These are phyloP conservation scores for Saposhnikovia divaricata DNA, from an alignment of 129 eudicot genomes.

Conservation along the genomic window DNA sequence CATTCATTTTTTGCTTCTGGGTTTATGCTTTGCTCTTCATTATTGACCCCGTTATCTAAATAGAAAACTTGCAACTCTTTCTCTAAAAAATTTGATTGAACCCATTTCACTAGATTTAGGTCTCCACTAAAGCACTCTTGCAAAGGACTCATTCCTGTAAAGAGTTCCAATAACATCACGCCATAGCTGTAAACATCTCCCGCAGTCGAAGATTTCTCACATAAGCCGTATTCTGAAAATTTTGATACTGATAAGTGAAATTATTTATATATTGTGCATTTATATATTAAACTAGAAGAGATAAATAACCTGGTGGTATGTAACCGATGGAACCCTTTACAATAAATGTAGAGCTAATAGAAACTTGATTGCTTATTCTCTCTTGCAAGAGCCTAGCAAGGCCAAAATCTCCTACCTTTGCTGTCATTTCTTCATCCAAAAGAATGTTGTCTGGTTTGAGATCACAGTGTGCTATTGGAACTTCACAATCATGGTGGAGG, in stretches of 20 bases:
- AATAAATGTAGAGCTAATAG: conserved; percentile 14
- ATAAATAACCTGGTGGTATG: conserved; percentile 26
- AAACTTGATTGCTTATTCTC: not conserved
- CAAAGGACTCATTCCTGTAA: conserved; percentile 57
- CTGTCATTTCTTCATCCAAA: conserved; percentile 17
- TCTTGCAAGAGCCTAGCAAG: conserved; percentile 19
- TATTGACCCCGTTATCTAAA: conserved; percentile 12
- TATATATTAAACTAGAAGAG: not conserved
- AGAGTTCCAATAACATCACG: conserved; percentile 53
- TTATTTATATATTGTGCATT: not conserved
- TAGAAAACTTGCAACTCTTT: conserved; percentile 35
- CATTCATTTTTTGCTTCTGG: conserved; percentile 17
- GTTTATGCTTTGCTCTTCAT: not conserved
- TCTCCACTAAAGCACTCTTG: conserved; percentile 46
- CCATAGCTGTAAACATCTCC: conserved; percentile 87
- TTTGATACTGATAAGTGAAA: not conserved
- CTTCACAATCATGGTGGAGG: conserved; percentile 22
- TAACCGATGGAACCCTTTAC: conserved; percentile 26
- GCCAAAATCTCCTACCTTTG: conserved; percentile 26
- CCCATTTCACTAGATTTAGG: conserved; percentile 46
- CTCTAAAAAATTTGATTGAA: conserved; percentile 27
- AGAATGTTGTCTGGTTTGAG: conserved; percentile 26
- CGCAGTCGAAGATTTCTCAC: conserved; percentile 55
- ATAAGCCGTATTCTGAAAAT: conserved; percentile 56
- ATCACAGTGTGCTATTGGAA: conserved; percentile 21